Evolutionary conservation across 768 basidiomycete species (phyloP), one percentile per base, ranked within the genome.

Genomic region (Pulveroboletus ravenelii): DNA sequence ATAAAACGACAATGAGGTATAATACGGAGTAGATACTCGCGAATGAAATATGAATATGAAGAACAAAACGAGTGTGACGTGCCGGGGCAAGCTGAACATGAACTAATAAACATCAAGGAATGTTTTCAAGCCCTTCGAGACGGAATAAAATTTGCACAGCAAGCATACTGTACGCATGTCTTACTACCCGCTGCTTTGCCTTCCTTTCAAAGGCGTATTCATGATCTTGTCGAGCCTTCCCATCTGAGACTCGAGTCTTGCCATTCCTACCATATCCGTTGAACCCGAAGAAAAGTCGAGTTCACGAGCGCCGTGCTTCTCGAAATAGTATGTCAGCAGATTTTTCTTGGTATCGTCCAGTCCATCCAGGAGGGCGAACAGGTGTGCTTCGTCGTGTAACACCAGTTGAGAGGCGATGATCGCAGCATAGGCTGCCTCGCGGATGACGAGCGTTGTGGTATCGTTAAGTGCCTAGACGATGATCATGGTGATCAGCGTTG

Each of bases 321-420:
- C 90, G 56, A 93, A 93, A 50, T 91, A 73, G 57, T 93, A 93
- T 2, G 91, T 90, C 43, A 93, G 72, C 15, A 93, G 73, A 62
- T 93, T 92, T 75, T 91, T 92, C 76, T 93, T 90, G 60, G 89
- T 89, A 53, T 90, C 86, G n/a, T 88, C 82, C 37, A 93, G 74
- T 6, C 86, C 87, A 50, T 89, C 87, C 40, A 93, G 71, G 15
- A 93, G 78, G 34, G 80, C 73, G 59, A 93, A 93, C 1, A 93
- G 73, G 56, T 90, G 88, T 0, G 83, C 82, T 63, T 93, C 91
- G 61, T 93, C 90, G 23, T 82, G 79, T 36, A 93, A 71, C 48
- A 92, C 83, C 30, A 91, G 73, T 58, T 93, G 91, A 0, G 89
- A 87, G 13, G 91, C 85, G 53, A 90, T 89, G 61, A 91, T 89